Conservation (phyloP, 352 stramenopile genomes). For the Pythium biforme region DNA sequence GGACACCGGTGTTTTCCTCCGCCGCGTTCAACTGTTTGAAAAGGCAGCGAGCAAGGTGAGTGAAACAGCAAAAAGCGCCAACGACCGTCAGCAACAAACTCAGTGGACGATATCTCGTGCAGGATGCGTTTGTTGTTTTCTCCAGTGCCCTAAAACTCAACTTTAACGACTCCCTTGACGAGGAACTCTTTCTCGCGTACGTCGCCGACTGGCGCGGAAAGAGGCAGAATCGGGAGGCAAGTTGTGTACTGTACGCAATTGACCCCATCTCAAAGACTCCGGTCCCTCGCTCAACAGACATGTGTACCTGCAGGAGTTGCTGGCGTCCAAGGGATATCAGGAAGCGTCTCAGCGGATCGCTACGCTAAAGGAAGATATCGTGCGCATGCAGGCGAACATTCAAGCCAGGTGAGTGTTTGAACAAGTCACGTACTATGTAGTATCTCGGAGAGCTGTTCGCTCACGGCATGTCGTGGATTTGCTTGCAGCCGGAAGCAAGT, state of each 20-base stretch:
- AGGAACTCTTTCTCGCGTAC: constrained; percentile 61
- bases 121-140: constrained; percentile 59
- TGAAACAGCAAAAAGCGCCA: not conserved
- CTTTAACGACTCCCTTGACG: constrained; percentile 48
- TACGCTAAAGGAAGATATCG: not conserved
- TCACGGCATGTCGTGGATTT: too few species aligned
- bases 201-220: constrained; percentile 41
- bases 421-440: too few species aligned
- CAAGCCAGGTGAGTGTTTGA: not conserved
- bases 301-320: not conserved
- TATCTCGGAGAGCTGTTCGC: too few species aligned
- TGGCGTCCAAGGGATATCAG: not conserved
- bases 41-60: constrained; percentile 45
- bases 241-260: not conserved
- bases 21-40: constrained; percentile 48
- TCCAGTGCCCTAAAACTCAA: constrained; percentile 60
- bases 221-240: constrained; percentile 17
- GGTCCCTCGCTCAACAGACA: too few species aligned
- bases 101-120: not conserved
- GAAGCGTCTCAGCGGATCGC: not conserved
- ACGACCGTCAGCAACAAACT: not conserved
- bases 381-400: not conserved
- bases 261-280: too few species aligned
- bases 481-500: constrained; percentile 2
- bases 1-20: constrained; percentile 31